Evolutionary conservation across 768 basidiomycete species (phyloP).

Genomic region (Calocera cornea): DNA sequence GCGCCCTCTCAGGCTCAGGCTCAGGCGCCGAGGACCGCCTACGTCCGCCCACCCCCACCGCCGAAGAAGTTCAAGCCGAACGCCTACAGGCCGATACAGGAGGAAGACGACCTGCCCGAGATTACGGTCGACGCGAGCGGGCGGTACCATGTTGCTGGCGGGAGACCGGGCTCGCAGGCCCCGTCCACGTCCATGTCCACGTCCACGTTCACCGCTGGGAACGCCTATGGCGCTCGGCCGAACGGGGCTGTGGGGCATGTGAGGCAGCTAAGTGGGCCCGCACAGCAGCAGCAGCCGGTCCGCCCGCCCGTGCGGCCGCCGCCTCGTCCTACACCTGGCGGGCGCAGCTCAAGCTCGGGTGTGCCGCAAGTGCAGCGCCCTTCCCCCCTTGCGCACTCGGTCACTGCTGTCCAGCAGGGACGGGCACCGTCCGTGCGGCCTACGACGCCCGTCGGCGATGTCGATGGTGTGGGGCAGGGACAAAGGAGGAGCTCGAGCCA

Average conservation of each 20-base stretch:
- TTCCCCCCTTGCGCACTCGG: background rate
- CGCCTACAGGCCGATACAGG: background rate
- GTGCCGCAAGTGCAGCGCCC: background rate
- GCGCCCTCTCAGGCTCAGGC: too few relatives aligned
- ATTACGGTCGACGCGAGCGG: background rate
- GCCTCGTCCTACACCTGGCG: background rate
- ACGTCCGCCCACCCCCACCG: background rate
- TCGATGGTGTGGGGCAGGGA: background rate
- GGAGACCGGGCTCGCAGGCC: background rate
- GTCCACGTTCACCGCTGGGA: background rate
- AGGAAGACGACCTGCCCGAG: background rate
- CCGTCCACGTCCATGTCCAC: background rate
- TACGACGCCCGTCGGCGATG: background rate
- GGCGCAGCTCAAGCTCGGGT: background rate
- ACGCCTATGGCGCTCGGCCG: background rate
- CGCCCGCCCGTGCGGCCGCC: background rate
- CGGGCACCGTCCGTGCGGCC: background rate
- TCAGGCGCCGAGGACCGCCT: background rate
- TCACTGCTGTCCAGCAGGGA: background rate
- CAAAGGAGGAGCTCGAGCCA: background rate
- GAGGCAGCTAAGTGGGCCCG: background rate
- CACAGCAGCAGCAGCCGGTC: background rate
- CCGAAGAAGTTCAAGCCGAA: background rate
- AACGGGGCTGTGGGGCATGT: background rate
- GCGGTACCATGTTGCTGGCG: background rate